A percentile compares a stretch with the other conserved stretches of the same genome.
phyloP scores from a whole-genome alignment of 2,329 filamentous ascomycete species.

The Didymella segeticola region DNA sequence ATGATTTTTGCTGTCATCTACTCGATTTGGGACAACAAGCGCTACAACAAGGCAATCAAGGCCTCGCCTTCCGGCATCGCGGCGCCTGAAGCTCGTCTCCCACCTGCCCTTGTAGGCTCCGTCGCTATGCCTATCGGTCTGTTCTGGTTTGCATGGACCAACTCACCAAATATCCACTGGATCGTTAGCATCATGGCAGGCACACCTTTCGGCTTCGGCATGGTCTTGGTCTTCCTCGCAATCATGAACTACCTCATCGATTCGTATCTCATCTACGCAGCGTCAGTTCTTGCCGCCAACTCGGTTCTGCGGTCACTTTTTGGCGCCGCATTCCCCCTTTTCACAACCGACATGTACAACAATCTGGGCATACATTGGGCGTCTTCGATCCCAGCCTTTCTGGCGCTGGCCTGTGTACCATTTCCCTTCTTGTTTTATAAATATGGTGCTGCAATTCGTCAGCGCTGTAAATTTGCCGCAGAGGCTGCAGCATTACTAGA shows the following conservation, averaged over 20 bases:
- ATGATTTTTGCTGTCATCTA: constrained; percentile 25
- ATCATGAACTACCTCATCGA: constrained; percentile 73
- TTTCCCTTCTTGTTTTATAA: constrained; percentile 75
- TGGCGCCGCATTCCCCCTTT: constrained; percentile 57
- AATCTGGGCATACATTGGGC: constrained; percentile 58
- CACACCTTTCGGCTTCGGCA: constrained; percentile 53
- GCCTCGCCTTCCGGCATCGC: constrained; percentile 13
- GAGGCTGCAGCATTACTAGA: constrained; percentile 67
- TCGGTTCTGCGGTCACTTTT: constrained; percentile 55
- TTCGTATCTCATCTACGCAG: constrained; percentile 53
- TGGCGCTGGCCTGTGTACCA: constrained; percentile 52
- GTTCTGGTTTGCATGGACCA: constrained; percentile 46
- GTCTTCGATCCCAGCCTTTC: constrained; percentile 54
- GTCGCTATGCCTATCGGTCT: constrained; percentile 60
- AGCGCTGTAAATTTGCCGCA: constrained; percentile 70
- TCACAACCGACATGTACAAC: constrained; percentile 55
- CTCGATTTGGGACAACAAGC: constrained; percentile 45
- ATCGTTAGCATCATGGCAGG: constrained; percentile 60
- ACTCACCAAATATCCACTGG: constrained; percentile 60
- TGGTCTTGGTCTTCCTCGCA: constrained; percentile 42
- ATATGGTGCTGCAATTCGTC: constrained; percentile 68
- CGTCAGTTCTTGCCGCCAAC: constrained; percentile 48
- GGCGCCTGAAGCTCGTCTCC: constrained; percentile 67
- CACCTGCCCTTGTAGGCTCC: constrained; percentile 65
- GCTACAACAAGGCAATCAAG: constrained; percentile 42